Percentiles rank a stretch among this genome's conserved stretches.
Conservation (phyloP, 768 basidiomycete species). For the Gyrodon lividus region DNA sequence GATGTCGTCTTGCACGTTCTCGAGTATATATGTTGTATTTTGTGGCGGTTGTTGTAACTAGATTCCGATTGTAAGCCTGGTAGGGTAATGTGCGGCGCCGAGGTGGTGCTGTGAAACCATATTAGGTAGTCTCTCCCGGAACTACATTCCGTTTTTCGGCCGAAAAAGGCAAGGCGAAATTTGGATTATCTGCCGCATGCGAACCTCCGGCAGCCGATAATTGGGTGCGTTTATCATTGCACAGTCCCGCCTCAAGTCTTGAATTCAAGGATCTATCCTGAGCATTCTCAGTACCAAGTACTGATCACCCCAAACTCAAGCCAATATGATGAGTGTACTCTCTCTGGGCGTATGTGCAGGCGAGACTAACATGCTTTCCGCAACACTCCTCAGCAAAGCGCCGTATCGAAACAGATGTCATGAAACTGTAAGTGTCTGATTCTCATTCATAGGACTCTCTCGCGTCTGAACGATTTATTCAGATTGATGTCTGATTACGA, state of each 20-base stretch:
- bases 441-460: not conserved
- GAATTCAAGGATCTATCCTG: slow-evolving; percentile 2
- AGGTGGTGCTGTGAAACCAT: no score
- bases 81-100: no score
- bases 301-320: slow-evolving; percentile 11
- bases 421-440: slow-evolving; percentile 79
- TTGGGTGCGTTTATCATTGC: slow-evolving; percentile 10
- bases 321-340: slow-evolving; percentile 60
- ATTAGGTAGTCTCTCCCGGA: no score
- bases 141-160: no score
- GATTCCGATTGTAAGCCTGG: no score
- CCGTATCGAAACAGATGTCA: slow-evolving; percentile 98
- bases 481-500: slow-evolving; percentile 99
- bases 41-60: slow-evolving; percentile 10
- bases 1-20: slow-evolving; percentile 7
- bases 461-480: slow-evolving; percentile 12
- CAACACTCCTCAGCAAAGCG: slow-evolving; percentile 83
- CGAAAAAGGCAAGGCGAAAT: slow-evolving; percentile 13
- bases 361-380: slow-evolving; percentile 28
- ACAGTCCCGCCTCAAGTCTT: slow-evolving; percentile 12
- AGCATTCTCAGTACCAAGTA: slow-evolving; percentile 6
- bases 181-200: slow-evolving; percentile 13
- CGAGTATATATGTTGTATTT: slow-evolving; percentile 25
- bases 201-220: slow-evolving; percentile 9
- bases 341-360: slow-evolving; percentile 18